A percentile compares a stretch with the other conserved stretches of the same genome.
Evolutionary conservation across 257 asterid genomes (phyloP).

Genomic region (Mentha longifolia): DNA sequence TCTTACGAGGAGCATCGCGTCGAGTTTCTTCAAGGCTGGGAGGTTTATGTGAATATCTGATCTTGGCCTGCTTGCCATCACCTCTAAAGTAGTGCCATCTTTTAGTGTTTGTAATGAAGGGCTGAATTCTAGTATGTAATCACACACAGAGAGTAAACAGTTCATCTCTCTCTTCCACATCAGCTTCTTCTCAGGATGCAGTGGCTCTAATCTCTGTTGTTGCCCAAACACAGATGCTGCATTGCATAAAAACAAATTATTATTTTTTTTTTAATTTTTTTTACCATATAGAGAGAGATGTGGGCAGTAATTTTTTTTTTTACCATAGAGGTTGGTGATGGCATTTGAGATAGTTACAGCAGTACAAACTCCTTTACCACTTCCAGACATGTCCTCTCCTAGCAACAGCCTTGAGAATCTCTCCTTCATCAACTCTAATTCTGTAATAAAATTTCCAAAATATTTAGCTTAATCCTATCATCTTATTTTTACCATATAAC

Average conservation of each 20-base stretch:
- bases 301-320: too few species aligned
- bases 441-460: constrained; percentile 40
- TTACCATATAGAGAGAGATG: too few species aligned
- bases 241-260: too few species aligned
- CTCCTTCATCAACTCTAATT: constrained; percentile 92
- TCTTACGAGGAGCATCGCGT: constrained; percentile 79
- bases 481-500: neutral
- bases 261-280: too few species aligned
- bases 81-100: constrained; percentile 76
- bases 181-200: constrained; percentile 60
- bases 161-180: constrained; percentile 96
- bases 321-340: constrained; percentile 90
- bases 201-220: constrained; percentile 75
- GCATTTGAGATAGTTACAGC: constrained; percentile 87
- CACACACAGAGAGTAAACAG: constrained; percentile 73
- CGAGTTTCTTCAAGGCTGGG: constrained; percentile 82
- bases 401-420: constrained; percentile 77
- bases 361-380: constrained; percentile 85
- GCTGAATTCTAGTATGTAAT: constrained; percentile 69
- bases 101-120: constrained; percentile 57
- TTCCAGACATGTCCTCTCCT: constrained; percentile 96
- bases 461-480: neutral
- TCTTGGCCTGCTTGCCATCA: constrained; percentile 79
- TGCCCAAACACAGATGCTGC: constrained; percentile 91
- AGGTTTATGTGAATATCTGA: constrained; percentile 77